phyloP scores from a whole-genome alignment of 345 rosid species.

The Tarenaya hassleriana region DNA sequence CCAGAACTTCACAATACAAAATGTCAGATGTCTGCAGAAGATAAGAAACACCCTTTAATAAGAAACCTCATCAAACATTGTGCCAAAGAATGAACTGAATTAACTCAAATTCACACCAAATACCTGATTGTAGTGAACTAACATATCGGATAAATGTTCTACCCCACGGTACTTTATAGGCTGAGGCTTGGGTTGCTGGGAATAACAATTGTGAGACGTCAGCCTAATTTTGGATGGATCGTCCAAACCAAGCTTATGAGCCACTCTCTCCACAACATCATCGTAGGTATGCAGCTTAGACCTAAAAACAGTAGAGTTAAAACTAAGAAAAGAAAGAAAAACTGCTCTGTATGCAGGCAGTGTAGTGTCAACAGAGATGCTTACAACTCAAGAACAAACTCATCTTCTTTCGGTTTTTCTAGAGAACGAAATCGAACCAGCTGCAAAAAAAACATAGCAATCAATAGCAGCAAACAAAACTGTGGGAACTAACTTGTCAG shows the following conservation, averaged over 20 bases:
- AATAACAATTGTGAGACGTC: too few species aligned
- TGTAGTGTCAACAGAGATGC: conserved; percentile 23
- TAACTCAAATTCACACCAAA: conserved; percentile 4
- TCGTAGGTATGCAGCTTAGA: conserved; percentile 85
- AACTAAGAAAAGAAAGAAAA: conserved; percentile 10
- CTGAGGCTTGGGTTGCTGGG: too few species aligned
- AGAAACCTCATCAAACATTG: conserved; percentile 18
- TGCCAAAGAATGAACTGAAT: conserved; percentile 17
- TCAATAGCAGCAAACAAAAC: background rate
- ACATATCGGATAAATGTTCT: too few species aligned
- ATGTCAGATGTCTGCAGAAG: conserved; percentile 69
- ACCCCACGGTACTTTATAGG: too few species aligned
- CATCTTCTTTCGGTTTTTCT: conserved; percentile 87
- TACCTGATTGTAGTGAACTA: conserved; percentile 92
- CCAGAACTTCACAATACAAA: conserved; percentile 89
- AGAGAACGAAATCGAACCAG: conserved; percentile 80
- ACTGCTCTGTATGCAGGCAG: background rate
- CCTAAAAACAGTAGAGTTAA: conserved; percentile 37
- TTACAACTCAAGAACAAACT: conserved; percentile 88
- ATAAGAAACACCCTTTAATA: conserved; percentile 8
- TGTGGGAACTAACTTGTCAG: too few species aligned
- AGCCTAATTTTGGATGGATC: too few species aligned
- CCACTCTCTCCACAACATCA: too few species aligned
- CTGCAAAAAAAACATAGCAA: conserved; percentile 35
- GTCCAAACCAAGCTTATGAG: too few species aligned